Conservation (phyloP, 352 stramenopile species). For the Phytopythium kandeliae region DNA sequence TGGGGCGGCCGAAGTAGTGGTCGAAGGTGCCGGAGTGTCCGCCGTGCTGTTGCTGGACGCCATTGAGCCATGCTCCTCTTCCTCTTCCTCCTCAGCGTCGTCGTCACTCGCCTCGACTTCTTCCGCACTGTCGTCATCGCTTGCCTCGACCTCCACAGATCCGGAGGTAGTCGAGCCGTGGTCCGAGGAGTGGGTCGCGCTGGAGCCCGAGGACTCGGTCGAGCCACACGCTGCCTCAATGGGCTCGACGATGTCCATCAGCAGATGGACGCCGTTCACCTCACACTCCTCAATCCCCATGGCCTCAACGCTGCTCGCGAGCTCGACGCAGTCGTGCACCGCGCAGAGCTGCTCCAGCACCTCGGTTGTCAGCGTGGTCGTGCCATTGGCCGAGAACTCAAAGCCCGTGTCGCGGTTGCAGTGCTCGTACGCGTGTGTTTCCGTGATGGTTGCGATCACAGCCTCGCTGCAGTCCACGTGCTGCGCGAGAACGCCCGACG, state of each 20-base stretch:
- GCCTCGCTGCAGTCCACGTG: background rate
- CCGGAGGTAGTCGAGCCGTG: background rate
- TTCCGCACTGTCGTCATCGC: conserved; percentile 2
- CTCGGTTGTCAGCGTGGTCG: background rate
- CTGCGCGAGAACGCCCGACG: background rate
- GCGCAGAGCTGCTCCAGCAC: conserved; percentile 10
- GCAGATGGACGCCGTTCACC: conserved; percentile 10
- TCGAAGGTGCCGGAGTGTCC: background rate
- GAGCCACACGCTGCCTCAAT: conserved; percentile 11
- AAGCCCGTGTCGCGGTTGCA: background rate
- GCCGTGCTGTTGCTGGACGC: background rate
- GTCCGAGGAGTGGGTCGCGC: background rate
- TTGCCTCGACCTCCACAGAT: conserved; percentile 2
- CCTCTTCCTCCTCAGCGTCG: background rate
- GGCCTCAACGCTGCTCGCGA: conserved; percentile 5
- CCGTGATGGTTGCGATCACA: conserved; percentile 3
- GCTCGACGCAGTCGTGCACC: conserved; percentile 5
- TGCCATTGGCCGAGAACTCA: background rate
- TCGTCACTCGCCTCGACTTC: conserved; percentile 4
- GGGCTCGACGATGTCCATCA: conserved; percentile 8
- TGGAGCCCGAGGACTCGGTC: background rate
- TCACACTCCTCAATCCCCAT: conserved; percentile 8
- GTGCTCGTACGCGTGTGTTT: background rate
- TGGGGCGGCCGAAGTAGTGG: background rate
- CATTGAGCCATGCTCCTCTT: background rate